Conservation (phyloP, 495 filamentous ascomycete genomes). For the Aspergillus cristatus region DNA sequence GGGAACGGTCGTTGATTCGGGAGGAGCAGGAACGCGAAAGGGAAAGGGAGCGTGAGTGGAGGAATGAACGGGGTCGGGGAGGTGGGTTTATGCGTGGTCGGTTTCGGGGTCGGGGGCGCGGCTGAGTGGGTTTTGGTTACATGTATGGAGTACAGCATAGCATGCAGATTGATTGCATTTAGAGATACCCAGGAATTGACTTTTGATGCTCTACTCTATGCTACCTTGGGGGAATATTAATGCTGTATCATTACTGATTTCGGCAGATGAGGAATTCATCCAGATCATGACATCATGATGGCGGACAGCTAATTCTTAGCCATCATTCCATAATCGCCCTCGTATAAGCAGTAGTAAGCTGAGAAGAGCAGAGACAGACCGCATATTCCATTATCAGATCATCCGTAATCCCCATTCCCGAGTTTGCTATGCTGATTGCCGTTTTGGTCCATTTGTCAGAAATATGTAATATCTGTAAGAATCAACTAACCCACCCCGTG, state of each 20-base stretch:
- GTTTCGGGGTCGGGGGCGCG: constrained; percentile 38
- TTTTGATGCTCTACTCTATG: too few relatives aligned
- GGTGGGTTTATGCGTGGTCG: constrained; percentile 42
- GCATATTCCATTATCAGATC: too few relatives aligned
- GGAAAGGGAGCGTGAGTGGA: constrained; percentile 43
- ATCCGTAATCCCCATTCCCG: too few relatives aligned
- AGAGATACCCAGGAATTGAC: too few relatives aligned
- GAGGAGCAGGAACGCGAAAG: constrained; percentile 45
- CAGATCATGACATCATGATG: constrained; percentile 10
- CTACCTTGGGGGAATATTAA: too few relatives aligned
- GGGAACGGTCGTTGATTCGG: constrained; percentile 42
- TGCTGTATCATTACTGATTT: too few relatives aligned
- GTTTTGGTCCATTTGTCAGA: constrained; percentile 35
- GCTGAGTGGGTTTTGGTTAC: too few relatives aligned
- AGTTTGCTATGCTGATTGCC: too few relatives aligned
- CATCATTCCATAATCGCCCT: constrained; percentile 6
- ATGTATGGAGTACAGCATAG: too few relatives aligned
- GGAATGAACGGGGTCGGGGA: constrained; percentile 38
- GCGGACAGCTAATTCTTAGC: neutral
- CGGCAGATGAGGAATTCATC: too few relatives aligned
- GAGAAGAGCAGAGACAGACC: too few relatives aligned
- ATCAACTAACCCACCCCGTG: constrained; percentile 8
- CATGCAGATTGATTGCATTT: too few relatives aligned
- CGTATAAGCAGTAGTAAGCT: neutral
- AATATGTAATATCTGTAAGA: constrained; percentile 36